Evolutionary conservation across 305 asterid species (phyloP).

Genomic region (Plantago lanceolata): DNA sequence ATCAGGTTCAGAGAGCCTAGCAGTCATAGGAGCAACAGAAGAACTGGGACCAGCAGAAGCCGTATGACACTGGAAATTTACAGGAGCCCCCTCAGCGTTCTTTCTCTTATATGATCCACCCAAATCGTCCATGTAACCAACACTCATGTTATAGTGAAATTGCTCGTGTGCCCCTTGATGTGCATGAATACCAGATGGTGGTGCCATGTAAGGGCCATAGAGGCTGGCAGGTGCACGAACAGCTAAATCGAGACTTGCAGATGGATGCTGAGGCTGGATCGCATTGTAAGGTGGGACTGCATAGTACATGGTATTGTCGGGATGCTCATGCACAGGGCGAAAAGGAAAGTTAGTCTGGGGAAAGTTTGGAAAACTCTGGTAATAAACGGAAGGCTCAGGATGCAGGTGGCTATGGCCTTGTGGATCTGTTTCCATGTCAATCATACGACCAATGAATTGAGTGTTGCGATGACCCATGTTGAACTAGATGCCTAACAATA

Average conservation of each 20-base stretch:
- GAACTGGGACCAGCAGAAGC: slow-evolving; percentile 59
- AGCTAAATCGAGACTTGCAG: slow-evolving; percentile 49
- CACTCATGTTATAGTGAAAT: slow-evolving; percentile 43
- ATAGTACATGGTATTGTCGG: slow-evolving; percentile 43
- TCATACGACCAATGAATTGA: slow-evolving; percentile 46
- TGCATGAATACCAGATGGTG: slow-evolving; percentile 49
- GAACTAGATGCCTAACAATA: slow-evolving; percentile 43
- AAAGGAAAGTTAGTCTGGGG: slow-evolving; percentile 40
- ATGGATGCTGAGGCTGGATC: slow-evolving; percentile 45
- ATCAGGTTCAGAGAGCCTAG: slow-evolving; percentile 39
- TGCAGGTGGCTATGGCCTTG: slow-evolving; percentile 47
- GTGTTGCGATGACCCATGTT: slow-evolving; percentile 65
- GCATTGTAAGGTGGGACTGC: slow-evolving; percentile 47
- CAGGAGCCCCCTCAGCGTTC: slow-evolving; percentile 49
- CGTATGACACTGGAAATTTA: slow-evolving; percentile 40
- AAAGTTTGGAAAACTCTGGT: slow-evolving; percentile 48
- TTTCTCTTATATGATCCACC: slow-evolving; percentile 54
- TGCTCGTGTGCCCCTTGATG: slow-evolving; percentile 55
- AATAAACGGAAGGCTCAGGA: slow-evolving; percentile 48
- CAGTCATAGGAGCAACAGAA: slow-evolving; percentile 38
- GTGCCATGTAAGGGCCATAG: slow-evolving; percentile 48
- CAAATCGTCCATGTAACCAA: slow-evolving; percentile 38
- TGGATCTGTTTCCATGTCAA: slow-evolving; percentile 50
- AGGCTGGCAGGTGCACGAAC: slow-evolving; percentile 49
- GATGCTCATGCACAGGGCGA: slow-evolving; percentile 56